Percentiles rank a stretch among this genome's conserved stretches.
These are phyloP conservation scores for Paspalum vaginatum DNA, from an alignment of 176 grass and related monocot genomes.

Conservation along the genomic window DNA sequence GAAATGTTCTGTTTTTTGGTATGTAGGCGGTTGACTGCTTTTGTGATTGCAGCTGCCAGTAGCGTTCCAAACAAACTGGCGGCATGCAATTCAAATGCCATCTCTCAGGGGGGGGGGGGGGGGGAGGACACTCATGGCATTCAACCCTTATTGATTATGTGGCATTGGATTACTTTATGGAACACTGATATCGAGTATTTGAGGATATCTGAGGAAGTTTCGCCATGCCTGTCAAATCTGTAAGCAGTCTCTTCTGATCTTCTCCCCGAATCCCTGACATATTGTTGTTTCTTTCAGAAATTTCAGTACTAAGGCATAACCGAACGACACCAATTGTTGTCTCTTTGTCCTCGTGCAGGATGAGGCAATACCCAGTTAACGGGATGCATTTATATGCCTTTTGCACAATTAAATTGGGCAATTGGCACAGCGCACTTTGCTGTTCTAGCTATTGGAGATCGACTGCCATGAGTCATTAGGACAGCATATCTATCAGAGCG, in stretches of 20 bases:
- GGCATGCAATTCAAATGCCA: slow-evolving; percentile 7
- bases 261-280: neutral
- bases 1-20: neutral
- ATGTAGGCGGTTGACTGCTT: slow-evolving; percentile 36
- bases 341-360: slow-evolving; percentile 19
- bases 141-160: neutral
- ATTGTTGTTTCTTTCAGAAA: neutral
- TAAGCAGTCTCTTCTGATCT: neutral
- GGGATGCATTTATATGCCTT: neutral
- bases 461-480: neutral
- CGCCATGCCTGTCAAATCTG: neutral
- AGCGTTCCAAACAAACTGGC: slow-evolving; percentile 7
- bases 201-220: neutral
- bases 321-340: neutral
- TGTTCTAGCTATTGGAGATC: neutral
- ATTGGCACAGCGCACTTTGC: neutral
- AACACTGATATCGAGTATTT: neutral
- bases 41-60: slow-evolving; percentile 26
- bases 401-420: neutral
- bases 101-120: neutral
- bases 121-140: slow-evolving; percentile 1
- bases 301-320: neutral
- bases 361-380: neutral
- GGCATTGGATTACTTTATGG: neutral
- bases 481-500: neutral